Evolutionary conservation across 805 yeast species (phyloP).

Genomic region (Candida endomychidarum): DNA sequence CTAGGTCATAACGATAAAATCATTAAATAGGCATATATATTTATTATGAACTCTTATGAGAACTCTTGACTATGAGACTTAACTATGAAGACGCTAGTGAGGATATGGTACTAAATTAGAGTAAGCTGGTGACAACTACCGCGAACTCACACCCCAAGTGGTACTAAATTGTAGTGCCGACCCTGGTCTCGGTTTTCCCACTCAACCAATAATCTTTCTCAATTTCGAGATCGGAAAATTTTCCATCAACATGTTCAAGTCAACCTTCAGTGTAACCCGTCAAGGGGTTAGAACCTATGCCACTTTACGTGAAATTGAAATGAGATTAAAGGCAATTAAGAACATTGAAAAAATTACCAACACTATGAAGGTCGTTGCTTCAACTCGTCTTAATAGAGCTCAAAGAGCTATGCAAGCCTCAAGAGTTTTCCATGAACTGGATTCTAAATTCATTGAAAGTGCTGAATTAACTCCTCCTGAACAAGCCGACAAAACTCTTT

Average conservation of each 20-base stretch:
- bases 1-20: no score
- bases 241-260: conserved; percentile 9
- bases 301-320: conserved; percentile 97
- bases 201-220: conserved; percentile 5
- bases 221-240: conserved; percentile 9
- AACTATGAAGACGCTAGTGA: no score
- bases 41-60: no score
- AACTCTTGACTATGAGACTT: no score
- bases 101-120: no score
- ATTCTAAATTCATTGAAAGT: conserved; percentile 72
- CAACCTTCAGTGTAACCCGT: conserved; percentile 25
- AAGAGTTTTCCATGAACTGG: conserved; percentile 79
- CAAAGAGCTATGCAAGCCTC: conserved; percentile 91
- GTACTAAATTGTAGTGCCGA: no score
- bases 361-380: conserved; percentile 99
- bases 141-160: no score
- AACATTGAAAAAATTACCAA: conserved; percentile 99
- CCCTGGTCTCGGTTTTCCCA: no score
- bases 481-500: conserved; percentile 67
- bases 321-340: conserved; percentile 95
- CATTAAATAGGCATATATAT: no score
- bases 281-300: conserved; percentile 77
- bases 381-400: conserved; percentile 93
- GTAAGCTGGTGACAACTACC: no score
- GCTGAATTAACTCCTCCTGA: conserved; percentile 67